phyloP scores from a whole-genome alignment of 305 asterid species.

The Nicotiana rustica region DNA sequence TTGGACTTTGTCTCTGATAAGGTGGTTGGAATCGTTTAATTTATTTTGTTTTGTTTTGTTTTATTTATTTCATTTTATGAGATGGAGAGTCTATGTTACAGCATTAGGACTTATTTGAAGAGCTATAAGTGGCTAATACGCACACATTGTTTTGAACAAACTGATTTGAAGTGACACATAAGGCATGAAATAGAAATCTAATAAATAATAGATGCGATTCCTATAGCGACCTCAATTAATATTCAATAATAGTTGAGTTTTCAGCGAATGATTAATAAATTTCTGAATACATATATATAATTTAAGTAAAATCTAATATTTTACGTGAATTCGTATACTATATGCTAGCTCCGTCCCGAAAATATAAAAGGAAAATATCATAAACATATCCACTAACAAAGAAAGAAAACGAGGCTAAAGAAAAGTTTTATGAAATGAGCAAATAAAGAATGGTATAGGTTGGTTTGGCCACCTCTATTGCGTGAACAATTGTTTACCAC shows the following conservation, averaged over 20 bases:
- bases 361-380: neutral
- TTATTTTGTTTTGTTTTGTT: neutral
- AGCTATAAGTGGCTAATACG: neutral
- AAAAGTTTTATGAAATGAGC: constrained; percentile 4
- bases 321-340: no score
- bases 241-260: no score
- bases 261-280: no score
- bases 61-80: neutral
- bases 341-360: neutral
- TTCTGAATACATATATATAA: no score
- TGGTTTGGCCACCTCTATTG: constrained; percentile 24
- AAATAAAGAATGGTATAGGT: constrained; percentile 28
- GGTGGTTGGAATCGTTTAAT: neutral
- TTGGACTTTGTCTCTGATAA: constrained; percentile 11
- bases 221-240: no score
- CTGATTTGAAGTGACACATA: neutral
- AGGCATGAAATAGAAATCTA: neutral
- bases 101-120: neutral
- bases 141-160: neutral
- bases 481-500: constrained; percentile 15
- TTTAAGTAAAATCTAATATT: no score
- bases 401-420: neutral
- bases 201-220: neutral
- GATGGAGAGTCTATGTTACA: constrained; percentile 3
- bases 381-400: neutral